Percentiles rank a stretch among this genome's conserved stretches.
Evolutionary conservation across 257 asterid genomes (phyloP).

Genomic region (Gentiana macrophylla): DNA sequence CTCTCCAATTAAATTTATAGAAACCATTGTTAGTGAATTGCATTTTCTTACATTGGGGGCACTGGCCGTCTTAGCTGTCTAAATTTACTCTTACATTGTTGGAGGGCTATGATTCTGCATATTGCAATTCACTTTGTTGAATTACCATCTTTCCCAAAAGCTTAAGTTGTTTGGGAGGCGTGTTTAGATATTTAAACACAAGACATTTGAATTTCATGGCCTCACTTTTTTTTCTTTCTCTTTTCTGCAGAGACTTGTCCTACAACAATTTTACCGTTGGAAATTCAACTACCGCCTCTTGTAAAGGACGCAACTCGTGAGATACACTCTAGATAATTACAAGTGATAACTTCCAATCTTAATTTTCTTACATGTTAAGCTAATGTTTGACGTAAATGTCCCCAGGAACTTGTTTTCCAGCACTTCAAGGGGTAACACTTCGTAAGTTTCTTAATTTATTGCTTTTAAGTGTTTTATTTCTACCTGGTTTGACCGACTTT

Average conservation of each 20-base stretch:
- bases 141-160: no score
- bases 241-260: conserved; percentile 50
- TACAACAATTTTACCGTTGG: conserved; percentile 45
- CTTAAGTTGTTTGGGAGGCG: no score
- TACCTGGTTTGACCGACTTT: neutral
- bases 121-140: no score
- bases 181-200: no score
- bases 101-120: no score
- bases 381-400: conserved; percentile 6
- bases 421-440: conserved; percentile 36
- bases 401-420: conserved; percentile 55
- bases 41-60: no score
- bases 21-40: no score
- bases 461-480: neutral
- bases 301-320: conserved; percentile 39
- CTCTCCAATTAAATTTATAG: no score
- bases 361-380: conserved; percentile 3
- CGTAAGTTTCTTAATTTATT: conserved; percentile 22
- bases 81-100: no score
- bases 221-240: no score
- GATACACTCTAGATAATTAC: conserved; percentile 11
- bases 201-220: no score
- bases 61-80: no score
- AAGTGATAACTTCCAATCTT: neutral
- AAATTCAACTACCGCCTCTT: conserved; percentile 13